These are phyloP conservation scores for Talaromyces sp. DNA, from an alignment of 2,329 filamentous ascomycete genomes.

Conservation along the genomic window DNA sequence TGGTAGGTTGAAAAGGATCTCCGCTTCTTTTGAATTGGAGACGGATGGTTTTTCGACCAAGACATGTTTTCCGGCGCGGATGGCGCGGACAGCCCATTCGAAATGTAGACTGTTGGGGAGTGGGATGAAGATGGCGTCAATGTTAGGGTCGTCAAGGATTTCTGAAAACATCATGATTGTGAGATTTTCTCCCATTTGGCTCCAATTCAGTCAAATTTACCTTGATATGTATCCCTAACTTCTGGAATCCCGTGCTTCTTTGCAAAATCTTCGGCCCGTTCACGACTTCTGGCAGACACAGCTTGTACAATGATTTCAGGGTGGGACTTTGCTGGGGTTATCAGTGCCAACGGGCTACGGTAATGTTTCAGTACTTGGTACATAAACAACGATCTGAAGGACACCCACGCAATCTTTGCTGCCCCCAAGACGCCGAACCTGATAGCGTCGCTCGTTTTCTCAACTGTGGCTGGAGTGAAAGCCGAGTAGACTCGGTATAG, in stretches of 20 bases:
- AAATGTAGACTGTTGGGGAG: constrained; percentile 36
- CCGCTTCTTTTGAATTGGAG: constrained; percentile 44
- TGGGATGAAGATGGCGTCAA: constrained; percentile 49
- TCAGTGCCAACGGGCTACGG: constrained; percentile 24
- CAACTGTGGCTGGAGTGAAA: neutral
- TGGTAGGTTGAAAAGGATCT: constrained; percentile 40
- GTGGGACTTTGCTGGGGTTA: constrained; percentile 51
- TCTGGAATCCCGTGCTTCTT: constrained; percentile 52
- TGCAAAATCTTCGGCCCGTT: constrained; percentile 49
- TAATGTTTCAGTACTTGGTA: neutral
- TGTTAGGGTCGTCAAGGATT: constrained; percentile 28
- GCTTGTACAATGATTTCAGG: constrained; percentile 52
- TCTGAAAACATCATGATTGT: neutral
- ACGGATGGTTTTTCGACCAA: constrained; percentile 52
- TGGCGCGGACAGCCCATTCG: constrained; percentile 48
- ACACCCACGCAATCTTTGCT: constrained; percentile 13
- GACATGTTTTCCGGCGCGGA: constrained; percentile 52
- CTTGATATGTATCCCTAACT: constrained; percentile 50
- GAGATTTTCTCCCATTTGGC: neutral
- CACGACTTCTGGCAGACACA: constrained; percentile 51
- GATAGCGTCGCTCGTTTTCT: constrained; percentile 7
- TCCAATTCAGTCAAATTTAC: constrained; percentile 43
- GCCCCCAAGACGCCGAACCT: constrained; percentile 13
- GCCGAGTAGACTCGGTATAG: constrained; percentile 2
- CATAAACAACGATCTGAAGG: neutral